Evolutionary conservation across 495 filamentous ascomycete genomes (phyloP), one percentile per base, ranked within the genome.

Genomic region (Penicillium flavigenum): DNA sequence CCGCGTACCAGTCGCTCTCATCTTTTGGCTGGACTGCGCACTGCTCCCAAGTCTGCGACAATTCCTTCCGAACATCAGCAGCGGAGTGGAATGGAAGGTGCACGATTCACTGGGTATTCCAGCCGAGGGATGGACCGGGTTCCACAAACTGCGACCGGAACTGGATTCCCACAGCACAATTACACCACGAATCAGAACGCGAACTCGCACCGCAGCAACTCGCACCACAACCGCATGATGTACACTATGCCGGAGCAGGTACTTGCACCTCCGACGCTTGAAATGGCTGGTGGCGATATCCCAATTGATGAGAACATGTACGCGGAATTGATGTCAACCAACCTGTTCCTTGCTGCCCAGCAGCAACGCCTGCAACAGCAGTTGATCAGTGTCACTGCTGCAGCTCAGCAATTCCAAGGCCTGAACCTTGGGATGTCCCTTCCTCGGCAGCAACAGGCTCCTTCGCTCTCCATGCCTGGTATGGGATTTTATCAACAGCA

Each of bases 1-100:
- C 94, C 94, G 22, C 86, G 93, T 65, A 98, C 92, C 49, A 96
- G 91, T 72, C 91, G 94, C 58, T 93, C 90, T 60, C 93, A 97
- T 68, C 81, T 99, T 63, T 83, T 99, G 69, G 94, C 93, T 48
- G 92, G 93, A 42, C 80, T 99, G 52, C 85, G 94, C 64, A 99
- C 94, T 61, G 90, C 90, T 36, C 95, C 94, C 27, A 96, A 92
- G 73, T 91, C 92, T 42, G 88, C 89, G 29, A 85, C 79, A 31
- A 85, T 88, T 60, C 85, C 88, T 58, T 84, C 88, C 72, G 65
- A 79, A 24, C 70, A 72, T 51, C 78, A 83, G 58, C 81, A 83
- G 59, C 68, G 77, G 45, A 67, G 74, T 48, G 76, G 78, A 11
- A 63, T 82, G 51, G 77, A 83, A 46, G 67, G 65, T 20, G 70